Evolutionary conservation across 768 basidiomycete species (phyloP).

Genomic region (Leccinum ochraceum): DNA sequence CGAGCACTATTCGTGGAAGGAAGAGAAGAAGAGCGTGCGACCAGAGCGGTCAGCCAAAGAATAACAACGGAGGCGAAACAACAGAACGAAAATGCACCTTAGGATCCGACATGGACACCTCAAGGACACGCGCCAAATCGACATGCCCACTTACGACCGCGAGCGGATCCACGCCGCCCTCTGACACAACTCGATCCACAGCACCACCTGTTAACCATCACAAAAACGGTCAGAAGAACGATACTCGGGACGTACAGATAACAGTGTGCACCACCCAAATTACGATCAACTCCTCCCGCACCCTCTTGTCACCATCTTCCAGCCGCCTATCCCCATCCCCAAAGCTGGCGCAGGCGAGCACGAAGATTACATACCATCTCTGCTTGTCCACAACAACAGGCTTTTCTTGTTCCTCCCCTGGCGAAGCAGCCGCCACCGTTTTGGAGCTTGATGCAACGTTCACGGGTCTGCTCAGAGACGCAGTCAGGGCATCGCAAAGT

Average conservation of each 20-base stretch:
- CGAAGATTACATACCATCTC: slow-evolving; percentile 49
- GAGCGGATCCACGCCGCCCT: slow-evolving; percentile 66
- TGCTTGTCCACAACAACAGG: slow-evolving; percentile 48
- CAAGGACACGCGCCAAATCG: slow-evolving; percentile 50
- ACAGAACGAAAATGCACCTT: slow-evolving; percentile 40
- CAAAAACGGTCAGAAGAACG: background rate
- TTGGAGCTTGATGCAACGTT: slow-evolving; percentile 15
- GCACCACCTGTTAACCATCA: slow-evolving; percentile 12
- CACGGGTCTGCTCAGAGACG: slow-evolving; percentile 44
- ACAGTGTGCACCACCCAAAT: slow-evolving; percentile 66
- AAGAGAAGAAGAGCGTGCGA: background rate
- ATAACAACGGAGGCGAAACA: background rate
- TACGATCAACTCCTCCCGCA: slow-evolving; percentile 49
- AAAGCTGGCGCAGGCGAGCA: slow-evolving; percentile 54
- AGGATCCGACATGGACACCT: slow-evolving; percentile 44
- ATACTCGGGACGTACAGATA: slow-evolving; percentile 45
- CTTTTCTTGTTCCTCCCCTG: slow-evolving; percentile 39
- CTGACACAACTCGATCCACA: slow-evolving; percentile 85
- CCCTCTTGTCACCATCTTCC: slow-evolving; percentile 22
- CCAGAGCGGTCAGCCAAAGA: background rate
- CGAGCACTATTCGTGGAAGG: slow-evolving; percentile 51
- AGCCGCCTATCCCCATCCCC: slow-evolving; percentile 31
- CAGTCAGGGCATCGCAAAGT: slow-evolving; percentile 59
- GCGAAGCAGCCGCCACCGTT: slow-evolving; percentile 12
- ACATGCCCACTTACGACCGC: slow-evolving; percentile 53